Conservation (phyloP, 306 rosid species). For the Dryas drummondii region DNA sequence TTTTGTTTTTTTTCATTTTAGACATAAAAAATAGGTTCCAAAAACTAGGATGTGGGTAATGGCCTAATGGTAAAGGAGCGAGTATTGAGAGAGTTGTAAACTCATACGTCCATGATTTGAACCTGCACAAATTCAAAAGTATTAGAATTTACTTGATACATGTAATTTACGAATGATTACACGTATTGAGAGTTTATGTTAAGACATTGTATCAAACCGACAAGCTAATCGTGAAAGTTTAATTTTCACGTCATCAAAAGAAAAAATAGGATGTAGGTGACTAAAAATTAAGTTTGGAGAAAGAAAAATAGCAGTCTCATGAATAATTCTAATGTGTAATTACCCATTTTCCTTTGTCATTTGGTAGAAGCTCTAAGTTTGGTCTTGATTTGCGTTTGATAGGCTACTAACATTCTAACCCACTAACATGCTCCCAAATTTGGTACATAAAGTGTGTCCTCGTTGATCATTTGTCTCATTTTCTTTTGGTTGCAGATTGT, state of each 20-base stretch:
- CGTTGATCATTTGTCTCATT: background rate
- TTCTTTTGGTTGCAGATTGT: conserved; percentile 42
- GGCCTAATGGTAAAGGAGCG: too few relatives aligned
- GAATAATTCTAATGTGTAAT: background rate
- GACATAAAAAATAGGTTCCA: background rate
- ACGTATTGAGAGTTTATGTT: too few relatives aligned
- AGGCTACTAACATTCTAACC: background rate
- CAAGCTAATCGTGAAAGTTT: too few relatives aligned
- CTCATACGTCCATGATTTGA: too few relatives aligned
- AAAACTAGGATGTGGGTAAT: too few relatives aligned
- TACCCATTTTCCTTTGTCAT: background rate
- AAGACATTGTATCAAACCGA: too few relatives aligned
- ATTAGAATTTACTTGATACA: too few relatives aligned
- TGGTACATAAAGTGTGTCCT: background rate
- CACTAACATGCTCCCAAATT: background rate
- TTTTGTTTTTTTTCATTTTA: background rate
- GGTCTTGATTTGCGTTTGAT: background rate
- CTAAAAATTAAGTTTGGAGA: background rate
- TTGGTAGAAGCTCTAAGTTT: background rate
- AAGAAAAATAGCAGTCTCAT: background rate
- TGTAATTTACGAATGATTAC: too few relatives aligned
- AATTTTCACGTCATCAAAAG: too few relatives aligned
- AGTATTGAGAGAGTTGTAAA: too few relatives aligned
- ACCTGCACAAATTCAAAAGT: too few relatives aligned
- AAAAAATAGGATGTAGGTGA: background rate